These are phyloP conservation scores for Solanum lycopersicoides DNA, from an alignment of 257 asterid genomes.

Conservation along the genomic window DNA sequence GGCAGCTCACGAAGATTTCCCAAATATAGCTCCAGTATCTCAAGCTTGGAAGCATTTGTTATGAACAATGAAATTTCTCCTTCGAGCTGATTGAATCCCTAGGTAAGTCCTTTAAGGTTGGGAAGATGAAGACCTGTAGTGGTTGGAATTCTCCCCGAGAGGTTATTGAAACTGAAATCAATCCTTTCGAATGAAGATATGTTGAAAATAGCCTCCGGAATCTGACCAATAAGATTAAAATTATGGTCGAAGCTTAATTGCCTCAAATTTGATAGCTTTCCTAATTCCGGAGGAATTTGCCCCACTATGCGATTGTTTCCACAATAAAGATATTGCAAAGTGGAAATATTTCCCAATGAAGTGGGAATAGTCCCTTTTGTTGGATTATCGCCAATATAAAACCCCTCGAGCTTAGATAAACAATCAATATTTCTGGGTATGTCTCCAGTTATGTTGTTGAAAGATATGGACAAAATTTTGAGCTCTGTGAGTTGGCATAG, in stretches of 20 bases:
- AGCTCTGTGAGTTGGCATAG: slow-evolving; percentile 11
- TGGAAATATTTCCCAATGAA: slow-evolving; percentile 21
- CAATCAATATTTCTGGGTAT: slow-evolving; percentile 19
- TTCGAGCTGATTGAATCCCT: not conserved
- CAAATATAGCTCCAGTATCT: not conserved
- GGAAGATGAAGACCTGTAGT: slow-evolving; percentile 14
- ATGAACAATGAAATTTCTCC: slow-evolving; percentile 21
- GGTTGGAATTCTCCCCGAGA: slow-evolving; percentile 10
- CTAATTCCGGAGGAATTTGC: slow-evolving; percentile 15
- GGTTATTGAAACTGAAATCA: slow-evolving; percentile 1
- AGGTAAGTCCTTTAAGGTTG: not conserved
- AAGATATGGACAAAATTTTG: not conserved
- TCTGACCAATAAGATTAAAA: slow-evolving; percentile 13
- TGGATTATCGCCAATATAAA: slow-evolving; percentile 4
- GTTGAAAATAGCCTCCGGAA: slow-evolving; percentile 25
- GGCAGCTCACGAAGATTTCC: slow-evolving; percentile 14
- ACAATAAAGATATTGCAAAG: slow-evolving; percentile 6
- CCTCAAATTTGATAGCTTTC: slow-evolving; percentile 13
- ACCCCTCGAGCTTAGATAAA: slow-evolving; percentile 5
- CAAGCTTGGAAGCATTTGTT: slow-evolving; percentile 18
- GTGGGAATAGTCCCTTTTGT: slow-evolving; percentile 17
- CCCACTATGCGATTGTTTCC: slow-evolving; percentile 10
- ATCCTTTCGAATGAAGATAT: slow-evolving; percentile 7
- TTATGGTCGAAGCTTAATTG: not conserved
- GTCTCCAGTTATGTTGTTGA: slow-evolving; percentile 11